Conservation (phyloP, 495 filamentous ascomycete species). For the Elasticomyces elasticus region DNA sequence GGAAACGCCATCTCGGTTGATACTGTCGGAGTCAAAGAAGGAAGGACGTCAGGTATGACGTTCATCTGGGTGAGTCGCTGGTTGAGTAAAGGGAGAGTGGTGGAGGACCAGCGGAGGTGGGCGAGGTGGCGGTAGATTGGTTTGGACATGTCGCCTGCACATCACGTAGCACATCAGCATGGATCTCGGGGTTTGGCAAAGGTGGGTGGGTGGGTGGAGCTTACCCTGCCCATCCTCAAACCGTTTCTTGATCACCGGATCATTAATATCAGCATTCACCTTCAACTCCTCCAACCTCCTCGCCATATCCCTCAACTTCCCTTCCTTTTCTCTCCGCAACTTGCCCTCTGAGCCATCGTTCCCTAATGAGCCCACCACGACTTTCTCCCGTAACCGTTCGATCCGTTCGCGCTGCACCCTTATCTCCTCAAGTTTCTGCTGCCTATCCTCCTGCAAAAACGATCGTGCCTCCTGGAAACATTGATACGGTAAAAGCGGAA, state of each 20-base stretch:
- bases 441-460: conserved; percentile 66
- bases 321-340: conserved; percentile 34
- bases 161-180: background rate
- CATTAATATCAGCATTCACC: conserved; percentile 89
- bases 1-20: conserved; percentile 75
- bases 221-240: conserved; percentile 89
- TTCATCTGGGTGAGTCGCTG: conserved; percentile 85
- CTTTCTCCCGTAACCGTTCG: conserved; percentile 45
- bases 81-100: conserved; percentile 61
- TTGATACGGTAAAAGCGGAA: conserved; percentile 88
- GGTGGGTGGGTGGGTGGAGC: conserved; percentile 17
- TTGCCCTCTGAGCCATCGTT: conserved; percentile 29
- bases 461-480: conserved; percentile 94
- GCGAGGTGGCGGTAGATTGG: conserved; percentile 91
- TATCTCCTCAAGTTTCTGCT: conserved; percentile 63
- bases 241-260: conserved; percentile 83
- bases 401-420: conserved; percentile 42
- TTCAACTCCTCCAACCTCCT: conserved; percentile 69
- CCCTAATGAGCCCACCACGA: conserved; percentile 49
- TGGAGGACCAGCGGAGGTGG: conserved; percentile 75
- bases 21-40: conserved; percentile 63
- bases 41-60: conserved; percentile 87
- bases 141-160: conserved; percentile 81
- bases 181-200: no score
- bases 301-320: conserved; percentile 58